These are phyloP conservation scores for Cyberlindnera mycetangii DNA, from an alignment of 805 yeast species.

Conservation along the genomic window DNA sequence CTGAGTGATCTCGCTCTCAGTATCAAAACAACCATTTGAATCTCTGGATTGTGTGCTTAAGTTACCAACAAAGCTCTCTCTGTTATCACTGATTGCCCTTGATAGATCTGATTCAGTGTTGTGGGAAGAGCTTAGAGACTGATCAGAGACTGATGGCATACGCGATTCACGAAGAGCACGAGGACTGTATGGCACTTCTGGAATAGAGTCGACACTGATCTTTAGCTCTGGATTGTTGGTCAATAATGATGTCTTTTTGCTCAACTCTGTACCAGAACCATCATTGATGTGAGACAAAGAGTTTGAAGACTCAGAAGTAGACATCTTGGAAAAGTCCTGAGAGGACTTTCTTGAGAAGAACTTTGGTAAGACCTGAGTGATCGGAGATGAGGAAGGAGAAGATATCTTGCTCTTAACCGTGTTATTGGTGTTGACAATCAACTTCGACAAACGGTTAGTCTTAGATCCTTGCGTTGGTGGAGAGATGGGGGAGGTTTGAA, in stretches of 20 bases:
- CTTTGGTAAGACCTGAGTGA: slow-evolving; percentile 23
- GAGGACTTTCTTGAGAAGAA: slow-evolving; percentile 19
- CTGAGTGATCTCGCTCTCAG: slow-evolving; percentile 14
- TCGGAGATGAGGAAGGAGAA: slow-evolving; percentile 25
- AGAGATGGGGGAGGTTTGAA: slow-evolving; percentile 12
- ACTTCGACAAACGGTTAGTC: slow-evolving; percentile 11
- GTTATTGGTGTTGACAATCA: slow-evolving; percentile 7
- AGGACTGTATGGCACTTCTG: slow-evolving; percentile 26
- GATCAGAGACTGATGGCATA: slow-evolving; percentile 4
- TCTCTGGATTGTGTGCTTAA: slow-evolving; percentile 9
- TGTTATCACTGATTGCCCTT: slow-evolving; percentile 18
- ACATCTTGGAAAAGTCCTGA: slow-evolving; percentile 11
- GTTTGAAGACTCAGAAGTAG: slow-evolving; percentile 22
- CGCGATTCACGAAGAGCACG: slow-evolving; percentile 13
- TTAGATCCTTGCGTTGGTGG: slow-evolving; percentile 8
- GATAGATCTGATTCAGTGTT: slow-evolving; percentile 6
- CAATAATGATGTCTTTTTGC: background rate
- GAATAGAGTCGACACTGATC: slow-evolving; percentile 15
- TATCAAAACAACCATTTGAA: slow-evolving; percentile 14
- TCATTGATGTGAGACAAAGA: slow-evolving; percentile 29
- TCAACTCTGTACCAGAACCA: slow-evolving; percentile 17
- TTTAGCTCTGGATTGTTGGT: slow-evolving; percentile 16
- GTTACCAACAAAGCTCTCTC: slow-evolving; percentile 21
- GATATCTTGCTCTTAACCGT: slow-evolving; percentile 8
- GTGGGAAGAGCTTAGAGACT: slow-evolving; percentile 4